Evolutionary conservation across 176 grass and related monocot genomes (phyloP).

Genomic region (Poa pratensis): DNA sequence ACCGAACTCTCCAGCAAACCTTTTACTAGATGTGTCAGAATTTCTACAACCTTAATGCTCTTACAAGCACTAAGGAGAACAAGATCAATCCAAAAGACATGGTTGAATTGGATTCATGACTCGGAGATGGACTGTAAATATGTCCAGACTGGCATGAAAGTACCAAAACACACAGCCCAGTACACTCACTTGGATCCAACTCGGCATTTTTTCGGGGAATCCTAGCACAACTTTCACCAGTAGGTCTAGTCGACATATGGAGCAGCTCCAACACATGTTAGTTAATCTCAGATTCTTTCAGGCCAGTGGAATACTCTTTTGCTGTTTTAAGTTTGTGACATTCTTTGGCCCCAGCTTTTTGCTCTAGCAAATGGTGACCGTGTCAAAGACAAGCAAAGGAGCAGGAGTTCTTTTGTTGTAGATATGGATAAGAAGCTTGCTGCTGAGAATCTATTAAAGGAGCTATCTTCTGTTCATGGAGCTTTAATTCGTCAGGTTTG

Average conservation of each 20-base stretch:
- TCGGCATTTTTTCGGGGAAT: not conserved
- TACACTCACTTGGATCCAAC: not conserved
- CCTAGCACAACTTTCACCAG: not conserved
- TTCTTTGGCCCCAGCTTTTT: slow-evolving; percentile 69
- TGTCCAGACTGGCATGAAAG: not conserved
- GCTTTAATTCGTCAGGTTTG: slow-evolving; percentile 86
- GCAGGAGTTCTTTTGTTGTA: slow-evolving; percentile 91
- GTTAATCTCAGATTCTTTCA: slow-evolving; percentile 9
- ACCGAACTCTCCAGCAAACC: not conserved
- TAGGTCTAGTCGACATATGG: slow-evolving; percentile 17
- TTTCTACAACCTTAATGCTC: not conserved
- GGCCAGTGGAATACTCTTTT: slow-evolving; percentile 11
- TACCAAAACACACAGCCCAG: not conserved
- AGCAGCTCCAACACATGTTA: not conserved
- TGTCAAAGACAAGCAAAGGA: slow-evolving; percentile 96
- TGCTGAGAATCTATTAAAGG: slow-evolving; percentile 92
- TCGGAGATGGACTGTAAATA: not conserved
- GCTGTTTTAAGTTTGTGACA: slow-evolving; percentile 27
- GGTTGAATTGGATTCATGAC: not conserved
- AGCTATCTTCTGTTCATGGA: slow-evolving; percentile 81
- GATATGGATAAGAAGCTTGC: slow-evolving; percentile 96
- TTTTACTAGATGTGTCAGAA: not conserved
- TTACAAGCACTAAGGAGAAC: slow-evolving; percentile 14
- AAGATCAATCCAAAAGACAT: not conserved
- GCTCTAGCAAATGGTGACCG: slow-evolving; percentile 95